phyloP scores from a whole-genome alignment of 2,329 filamentous ascomycete genomes.

The Fusarium nisikadoi region DNA sequence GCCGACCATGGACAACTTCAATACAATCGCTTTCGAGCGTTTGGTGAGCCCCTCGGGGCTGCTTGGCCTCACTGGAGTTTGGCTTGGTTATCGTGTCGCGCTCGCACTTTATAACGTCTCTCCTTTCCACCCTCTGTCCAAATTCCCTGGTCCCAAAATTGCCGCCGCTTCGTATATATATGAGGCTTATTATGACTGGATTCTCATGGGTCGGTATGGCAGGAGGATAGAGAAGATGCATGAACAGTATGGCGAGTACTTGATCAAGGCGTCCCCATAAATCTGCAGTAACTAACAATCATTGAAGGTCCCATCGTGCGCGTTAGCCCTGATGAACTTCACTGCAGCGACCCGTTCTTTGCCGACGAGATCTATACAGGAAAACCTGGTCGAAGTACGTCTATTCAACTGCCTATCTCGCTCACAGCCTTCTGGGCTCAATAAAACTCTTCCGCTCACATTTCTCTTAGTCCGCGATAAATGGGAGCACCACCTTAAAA shows the following conservation, averaged over 20 bases:
- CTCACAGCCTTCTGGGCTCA: neutral
- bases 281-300: neutral
- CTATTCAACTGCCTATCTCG: fast-evolving
- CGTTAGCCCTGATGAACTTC: slow-evolving; percentile 53
- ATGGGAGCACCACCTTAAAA: slow-evolving; percentile 36
- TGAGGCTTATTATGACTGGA: slow-evolving; percentile 53
- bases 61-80: slow-evolving; percentile 37
- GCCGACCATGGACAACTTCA: neutral
- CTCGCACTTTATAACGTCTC: slow-evolving; percentile 52
- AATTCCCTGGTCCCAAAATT: slow-evolving; percentile 52
- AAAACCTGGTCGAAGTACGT: slow-evolving; percentile 29
- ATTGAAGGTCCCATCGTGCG: slow-evolving; percentile 50
- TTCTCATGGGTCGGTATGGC: slow-evolving; percentile 51
- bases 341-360: slow-evolving; percentile 51
- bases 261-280: fast-evolving
- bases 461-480: slow-evolving; percentile 36
- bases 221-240: slow-evolving; percentile 51
- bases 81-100: slow-evolving; percentile 46
- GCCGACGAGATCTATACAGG: slow-evolving; percentile 51
- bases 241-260: slow-evolving; percentile 48
- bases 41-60: neutral
- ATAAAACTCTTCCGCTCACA: neutral
- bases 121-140: slow-evolving; percentile 52
- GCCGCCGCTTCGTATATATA: slow-evolving; percentile 51
- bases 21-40: neutral